These are phyloP conservation scores for Albizia julibrissin DNA, from an alignment of 306 rosid species.

Conservation along the genomic window DNA sequence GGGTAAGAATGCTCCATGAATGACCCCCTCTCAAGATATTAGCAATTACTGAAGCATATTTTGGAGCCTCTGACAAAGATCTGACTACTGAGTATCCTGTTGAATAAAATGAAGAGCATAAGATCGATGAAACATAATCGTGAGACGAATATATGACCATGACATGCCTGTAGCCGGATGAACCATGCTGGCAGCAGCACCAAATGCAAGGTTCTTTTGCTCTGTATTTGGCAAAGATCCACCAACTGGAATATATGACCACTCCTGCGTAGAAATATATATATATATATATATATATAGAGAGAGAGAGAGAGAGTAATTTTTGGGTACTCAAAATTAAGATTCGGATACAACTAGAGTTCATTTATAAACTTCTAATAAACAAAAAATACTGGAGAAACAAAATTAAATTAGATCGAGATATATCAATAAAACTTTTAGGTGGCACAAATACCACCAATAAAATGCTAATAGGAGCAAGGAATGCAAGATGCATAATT, in stretches of 20 bases:
- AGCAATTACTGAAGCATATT: conserved; percentile 89
- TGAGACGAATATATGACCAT: conserved; percentile 6
- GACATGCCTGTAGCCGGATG: conserved; percentile 95
- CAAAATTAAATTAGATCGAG: neutral
- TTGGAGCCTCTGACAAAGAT: conserved; percentile 97
- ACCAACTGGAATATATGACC: conserved; percentile 99
- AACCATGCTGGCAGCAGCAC: conserved; percentile 99
- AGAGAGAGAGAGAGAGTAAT: too few relatives aligned
- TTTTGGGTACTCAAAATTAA: conserved; percentile 26
- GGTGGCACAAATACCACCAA: conserved; percentile 9
- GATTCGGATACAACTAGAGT: conserved; percentile 14
- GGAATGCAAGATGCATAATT: conserved; percentile 1
- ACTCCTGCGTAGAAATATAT: conserved; percentile 59
- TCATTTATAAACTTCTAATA: neutral
- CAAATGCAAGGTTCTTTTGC: conserved; percentile 96
- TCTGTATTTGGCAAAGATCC: conserved; percentile 96
- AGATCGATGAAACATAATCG: conserved; percentile 25
- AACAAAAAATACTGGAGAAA: neutral
- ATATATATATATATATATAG: too few relatives aligned
- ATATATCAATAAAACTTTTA: conserved; percentile 20
- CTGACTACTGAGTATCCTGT: conserved; percentile 97
- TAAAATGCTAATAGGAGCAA: neutral
- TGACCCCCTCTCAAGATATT: conserved; percentile 65
- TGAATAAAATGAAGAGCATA: conserved; percentile 29
- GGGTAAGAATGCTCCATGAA: conserved; percentile 34